These are phyloP conservation scores for Tulasnella sp. DNA, from an alignment of 768 basidiomycete species.

Conservation along the genomic window DNA sequence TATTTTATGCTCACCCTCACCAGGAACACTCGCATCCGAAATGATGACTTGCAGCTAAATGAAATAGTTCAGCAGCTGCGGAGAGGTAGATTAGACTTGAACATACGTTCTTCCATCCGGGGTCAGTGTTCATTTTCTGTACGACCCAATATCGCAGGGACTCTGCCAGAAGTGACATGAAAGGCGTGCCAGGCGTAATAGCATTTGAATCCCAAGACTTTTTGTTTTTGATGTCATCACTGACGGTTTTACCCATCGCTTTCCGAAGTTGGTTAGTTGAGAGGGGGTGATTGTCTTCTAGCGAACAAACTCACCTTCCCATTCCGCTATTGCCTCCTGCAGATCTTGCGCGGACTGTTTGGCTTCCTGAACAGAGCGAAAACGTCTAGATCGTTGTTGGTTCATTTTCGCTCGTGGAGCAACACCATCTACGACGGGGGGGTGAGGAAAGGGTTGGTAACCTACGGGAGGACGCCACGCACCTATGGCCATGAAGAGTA, in stretches of 20 bases:
- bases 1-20: slow-evolving; percentile 99
- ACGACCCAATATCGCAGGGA: slow-evolving; percentile 95
- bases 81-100: not conserved
- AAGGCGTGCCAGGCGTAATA: slow-evolving; percentile 95
- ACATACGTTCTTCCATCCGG: slow-evolving; percentile 86
- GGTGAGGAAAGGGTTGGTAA: not conserved
- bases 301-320: slow-evolving; percentile 50
- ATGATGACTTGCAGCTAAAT: slow-evolving; percentile 84
- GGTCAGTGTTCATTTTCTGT: slow-evolving; percentile 86
- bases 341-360: slow-evolving; percentile 84
- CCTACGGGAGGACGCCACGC: slow-evolving; percentile 22
- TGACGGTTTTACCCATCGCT: slow-evolving; percentile 84
- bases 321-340: slow-evolving; percentile 66
- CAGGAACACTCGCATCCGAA: slow-evolving; percentile 93
- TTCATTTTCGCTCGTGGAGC: slow-evolving; percentile 99
- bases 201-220: slow-evolving; percentile 96
- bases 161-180: slow-evolving; percentile 84
- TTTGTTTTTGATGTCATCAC: slow-evolving; percentile 70
- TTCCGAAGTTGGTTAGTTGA: not conserved
- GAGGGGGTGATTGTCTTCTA: not conserved
- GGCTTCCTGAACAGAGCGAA: slow-evolving; percentile 89
- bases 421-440: slow-evolving; percentile 59
- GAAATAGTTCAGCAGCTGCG: not conserved
- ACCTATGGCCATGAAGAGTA: slow-evolving; percentile 99
- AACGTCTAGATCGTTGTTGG: slow-evolving; percentile 93